phyloP scores from a whole-genome alignment of 2,329 filamentous ascomycete genomes.

The Metarhizium guizhouense region DNA sequence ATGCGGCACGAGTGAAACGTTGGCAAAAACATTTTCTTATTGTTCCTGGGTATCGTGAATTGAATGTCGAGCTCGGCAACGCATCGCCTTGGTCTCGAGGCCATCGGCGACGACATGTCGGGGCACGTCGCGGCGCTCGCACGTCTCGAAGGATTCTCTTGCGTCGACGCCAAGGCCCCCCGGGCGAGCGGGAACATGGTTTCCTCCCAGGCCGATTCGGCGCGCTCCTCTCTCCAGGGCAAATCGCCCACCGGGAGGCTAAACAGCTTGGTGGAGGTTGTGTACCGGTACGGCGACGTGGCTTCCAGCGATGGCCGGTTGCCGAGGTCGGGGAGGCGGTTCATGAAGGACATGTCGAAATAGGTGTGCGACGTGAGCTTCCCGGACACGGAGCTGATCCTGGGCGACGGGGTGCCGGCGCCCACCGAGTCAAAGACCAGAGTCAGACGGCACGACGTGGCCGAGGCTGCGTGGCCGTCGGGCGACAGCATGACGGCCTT shows the following conservation, averaged over 20 bases:
- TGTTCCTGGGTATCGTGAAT: neutral
- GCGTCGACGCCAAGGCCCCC: rapidly evolving
- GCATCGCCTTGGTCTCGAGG: neutral
- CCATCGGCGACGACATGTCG: neutral
- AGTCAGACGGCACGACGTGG: neutral
- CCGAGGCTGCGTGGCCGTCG: neutral
- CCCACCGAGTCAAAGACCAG: neutral
- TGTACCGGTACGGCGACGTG: neutral
- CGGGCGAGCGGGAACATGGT: neutral
- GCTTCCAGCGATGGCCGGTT: neutral
- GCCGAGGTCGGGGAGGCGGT: neutral
- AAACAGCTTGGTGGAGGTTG: neutral
- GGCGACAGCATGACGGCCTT: conserved; percentile 1
- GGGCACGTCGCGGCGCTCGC: neutral
- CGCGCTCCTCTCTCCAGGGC: neutral
- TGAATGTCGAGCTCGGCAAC: neutral
- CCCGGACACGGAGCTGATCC: neutral
- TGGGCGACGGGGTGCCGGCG: neutral
- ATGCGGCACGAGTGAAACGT: conserved; percentile 1
- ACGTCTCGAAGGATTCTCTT: neutral
- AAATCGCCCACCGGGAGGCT: neutral
- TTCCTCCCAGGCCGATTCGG: neutral
- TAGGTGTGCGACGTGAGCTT: neutral
- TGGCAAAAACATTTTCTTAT: neutral
- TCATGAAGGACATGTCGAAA: neutral